Percentiles rank a stretch among this genome's conserved stretches.
Evolutionary conservation across 441 rosid species (phyloP).

Genomic region (Syzygium malaccense): DNA sequence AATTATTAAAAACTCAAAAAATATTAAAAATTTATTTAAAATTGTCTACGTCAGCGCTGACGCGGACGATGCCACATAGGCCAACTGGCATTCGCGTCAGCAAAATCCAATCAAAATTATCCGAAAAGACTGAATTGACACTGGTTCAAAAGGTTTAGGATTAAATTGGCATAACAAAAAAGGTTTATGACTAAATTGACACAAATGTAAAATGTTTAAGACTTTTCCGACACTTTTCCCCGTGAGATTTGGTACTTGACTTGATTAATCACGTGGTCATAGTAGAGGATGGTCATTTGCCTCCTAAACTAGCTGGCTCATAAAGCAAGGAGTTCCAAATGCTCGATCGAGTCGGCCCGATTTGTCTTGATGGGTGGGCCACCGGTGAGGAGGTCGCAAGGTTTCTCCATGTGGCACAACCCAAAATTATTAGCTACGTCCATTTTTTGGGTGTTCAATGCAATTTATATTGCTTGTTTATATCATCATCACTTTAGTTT

Average conservation of each 20-base stretch:
- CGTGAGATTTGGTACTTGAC: background rate
- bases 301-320: background rate
- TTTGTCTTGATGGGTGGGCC: background rate
- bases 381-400: background rate
- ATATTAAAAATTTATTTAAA: too few species aligned
- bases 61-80: too few species aligned
- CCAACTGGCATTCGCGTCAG: too few species aligned
- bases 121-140: too few species aligned
- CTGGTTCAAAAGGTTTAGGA: too few species aligned
- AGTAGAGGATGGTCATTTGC: background rate
- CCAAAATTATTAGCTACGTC: background rate
- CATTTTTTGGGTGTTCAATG: background rate
- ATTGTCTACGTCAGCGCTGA: too few species aligned
- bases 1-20: too few species aligned
- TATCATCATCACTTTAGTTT: rapidly evolving
- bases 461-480: background rate
- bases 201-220: too few species aligned
- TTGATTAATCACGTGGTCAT: background rate
- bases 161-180: too few species aligned
- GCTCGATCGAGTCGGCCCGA: background rate
- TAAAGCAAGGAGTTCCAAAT: background rate
- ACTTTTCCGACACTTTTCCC: too few species aligned
- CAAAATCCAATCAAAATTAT: too few species aligned
- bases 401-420: background rate
- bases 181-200: too few species aligned